Percentiles rank a stretch among this genome's conserved stretches.
Conservation (phyloP, 2,329 filamentous ascomycete species). For the Fusarium paranaense region DNA sequence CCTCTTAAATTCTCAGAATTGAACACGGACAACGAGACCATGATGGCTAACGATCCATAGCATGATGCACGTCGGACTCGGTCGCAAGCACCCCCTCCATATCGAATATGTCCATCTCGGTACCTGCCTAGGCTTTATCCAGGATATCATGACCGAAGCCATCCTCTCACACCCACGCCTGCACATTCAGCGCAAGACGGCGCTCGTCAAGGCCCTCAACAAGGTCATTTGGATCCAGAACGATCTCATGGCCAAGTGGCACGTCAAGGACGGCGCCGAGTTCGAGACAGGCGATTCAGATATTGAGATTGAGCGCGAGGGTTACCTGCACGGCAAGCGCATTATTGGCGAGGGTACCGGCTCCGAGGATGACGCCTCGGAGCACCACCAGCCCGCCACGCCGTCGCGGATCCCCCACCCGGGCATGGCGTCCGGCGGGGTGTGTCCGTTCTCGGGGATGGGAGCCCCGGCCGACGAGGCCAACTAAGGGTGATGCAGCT, state of each 20-base stretch:
- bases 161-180: slow-evolving; percentile 78
- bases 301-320: slow-evolving; percentile 69
- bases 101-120: slow-evolving; percentile 86
- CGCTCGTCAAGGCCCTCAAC: slow-evolving; percentile 78
- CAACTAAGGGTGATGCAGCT: background rate
- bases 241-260: slow-evolving; percentile 87
- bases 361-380: slow-evolving; percentile 37
- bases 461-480: slow-evolving; percentile 30
- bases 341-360: slow-evolving; percentile 57
- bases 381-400: slow-evolving; percentile 21
- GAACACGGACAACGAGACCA: background rate
- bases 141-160: slow-evolving; percentile 81
- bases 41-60: slow-evolving; percentile 47
- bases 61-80: slow-evolving; percentile 85
- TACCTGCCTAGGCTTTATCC: slow-evolving; percentile 77
- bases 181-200: slow-evolving; percentile 75
- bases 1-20: background rate
- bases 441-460: slow-evolving; percentile 44
- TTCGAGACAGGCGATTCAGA: slow-evolving; percentile 59
- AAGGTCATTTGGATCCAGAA: slow-evolving; percentile 93
- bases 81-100: slow-evolving; percentile 77
- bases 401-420: slow-evolving; percentile 32
- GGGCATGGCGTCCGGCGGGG: slow-evolving; percentile 30
- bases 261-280: slow-evolving; percentile 76
- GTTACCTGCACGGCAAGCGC: slow-evolving; percentile 72